phyloP scores from a whole-genome alignment of 129 eudicot genomes.

The Centaurea solstitialis region DNA sequence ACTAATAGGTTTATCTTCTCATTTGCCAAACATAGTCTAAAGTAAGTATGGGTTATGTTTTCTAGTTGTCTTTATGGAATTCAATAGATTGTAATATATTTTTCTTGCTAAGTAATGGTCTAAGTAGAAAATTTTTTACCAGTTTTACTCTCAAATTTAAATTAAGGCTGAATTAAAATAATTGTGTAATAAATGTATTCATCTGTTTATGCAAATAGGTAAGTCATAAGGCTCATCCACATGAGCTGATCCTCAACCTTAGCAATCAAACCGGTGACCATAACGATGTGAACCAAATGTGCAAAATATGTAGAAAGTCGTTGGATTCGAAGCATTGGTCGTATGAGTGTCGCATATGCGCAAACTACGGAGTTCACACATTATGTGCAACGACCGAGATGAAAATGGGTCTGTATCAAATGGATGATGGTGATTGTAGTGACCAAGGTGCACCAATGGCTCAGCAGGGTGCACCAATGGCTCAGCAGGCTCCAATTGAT shows the following conservation, averaged over 20 bases:
- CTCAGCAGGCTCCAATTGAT: slow-evolving; percentile 15
- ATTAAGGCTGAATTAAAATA: neutral
- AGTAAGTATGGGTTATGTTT: neutral
- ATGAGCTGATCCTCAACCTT: slow-evolving; percentile 40
- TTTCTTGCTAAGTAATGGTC: neutral
- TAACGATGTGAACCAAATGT: slow-evolving; percentile 20
- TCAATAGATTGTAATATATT: neutral
- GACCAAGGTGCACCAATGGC: slow-evolving; percentile 2
- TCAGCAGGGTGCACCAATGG: slow-evolving; percentile 18
- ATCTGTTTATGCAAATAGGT: slow-evolving; percentile 23
- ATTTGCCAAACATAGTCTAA: neutral
- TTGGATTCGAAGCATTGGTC: slow-evolving; percentile 48
- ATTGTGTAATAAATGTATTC: neutral
- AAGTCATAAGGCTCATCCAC: slow-evolving; percentile 51
- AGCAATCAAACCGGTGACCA: neutral
- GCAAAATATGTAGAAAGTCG: slow-evolving; percentile 48
- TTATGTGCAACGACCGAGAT: slow-evolving; percentile 63
- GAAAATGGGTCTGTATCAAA: slow-evolving; percentile 50
- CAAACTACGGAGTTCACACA: slow-evolving; percentile 51
- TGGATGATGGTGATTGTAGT: slow-evolving; percentile 36
- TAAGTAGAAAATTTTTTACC: neutral
- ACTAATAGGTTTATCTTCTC: neutral
- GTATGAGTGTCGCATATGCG: slow-evolving; percentile 43
- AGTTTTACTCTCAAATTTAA: neutral
- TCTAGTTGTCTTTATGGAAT: neutral